Evolutionary conservation across 495 filamentous ascomycete species (phyloP).

Genomic region (Ramalina intermedia): DNA sequence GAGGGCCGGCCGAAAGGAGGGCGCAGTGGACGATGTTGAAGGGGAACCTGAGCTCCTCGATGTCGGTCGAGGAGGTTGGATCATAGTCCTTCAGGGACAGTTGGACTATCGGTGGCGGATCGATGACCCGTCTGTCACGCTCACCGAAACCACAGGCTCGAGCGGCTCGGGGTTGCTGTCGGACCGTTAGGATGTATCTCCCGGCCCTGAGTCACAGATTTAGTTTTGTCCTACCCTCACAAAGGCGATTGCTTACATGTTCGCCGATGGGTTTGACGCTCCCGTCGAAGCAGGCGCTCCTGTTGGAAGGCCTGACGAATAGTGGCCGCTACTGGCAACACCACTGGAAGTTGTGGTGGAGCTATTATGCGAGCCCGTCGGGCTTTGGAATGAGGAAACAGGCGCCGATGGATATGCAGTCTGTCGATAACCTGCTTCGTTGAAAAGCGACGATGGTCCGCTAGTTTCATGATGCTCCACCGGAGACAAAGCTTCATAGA

Average conservation of each 20-base stretch:
- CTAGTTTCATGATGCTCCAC: slow-evolving; percentile 4
- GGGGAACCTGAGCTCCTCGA: slow-evolving; percentile 51
- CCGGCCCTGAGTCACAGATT: slow-evolving; percentile 11
- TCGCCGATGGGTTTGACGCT: background rate
- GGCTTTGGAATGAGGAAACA: slow-evolving; percentile 4
- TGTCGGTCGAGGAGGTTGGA: slow-evolving; percentile 33
- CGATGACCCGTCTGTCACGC: slow-evolving; percentile 81
- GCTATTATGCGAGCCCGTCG: slow-evolving; percentile 8
- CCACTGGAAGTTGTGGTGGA: slow-evolving; percentile 11
- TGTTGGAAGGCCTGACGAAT: background rate
- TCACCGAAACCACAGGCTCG: slow-evolving; percentile 91
- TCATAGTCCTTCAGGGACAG: slow-evolving; percentile 57
- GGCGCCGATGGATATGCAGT: slow-evolving; percentile 1
- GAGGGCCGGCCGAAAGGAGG: slow-evolving; percentile 24
- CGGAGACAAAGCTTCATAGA: slow-evolving; percentile 11
- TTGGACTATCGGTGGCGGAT: slow-evolving; percentile 90
- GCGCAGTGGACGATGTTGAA: slow-evolving; percentile 78
- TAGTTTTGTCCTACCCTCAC: background rate
- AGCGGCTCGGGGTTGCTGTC: slow-evolving; percentile 82
- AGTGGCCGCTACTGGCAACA: background rate
- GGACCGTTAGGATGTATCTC: slow-evolving; percentile 50
- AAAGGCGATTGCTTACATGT: slow-evolving; percentile 3
- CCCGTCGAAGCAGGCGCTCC: background rate
- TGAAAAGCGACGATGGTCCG: slow-evolving; percentile 7
- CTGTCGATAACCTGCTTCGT: slow-evolving; percentile 5